Conservation (phyloP, 2,329 filamentous ascomycete genomes). For the Exophiala phaeomuriformis region DNA sequence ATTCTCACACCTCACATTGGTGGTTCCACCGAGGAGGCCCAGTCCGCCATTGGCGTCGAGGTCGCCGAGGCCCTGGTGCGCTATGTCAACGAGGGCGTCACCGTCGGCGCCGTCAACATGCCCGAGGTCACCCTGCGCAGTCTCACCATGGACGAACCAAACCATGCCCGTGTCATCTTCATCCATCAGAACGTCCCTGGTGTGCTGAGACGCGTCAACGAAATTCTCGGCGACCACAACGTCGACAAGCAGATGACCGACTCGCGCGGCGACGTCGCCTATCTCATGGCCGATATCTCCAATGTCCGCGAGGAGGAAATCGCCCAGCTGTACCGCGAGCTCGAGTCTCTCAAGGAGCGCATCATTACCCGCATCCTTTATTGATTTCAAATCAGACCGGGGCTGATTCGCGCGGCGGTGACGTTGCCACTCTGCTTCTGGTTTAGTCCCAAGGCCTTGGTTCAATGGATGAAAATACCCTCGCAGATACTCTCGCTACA, state of each 20-base stretch:
- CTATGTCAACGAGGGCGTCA: slow-evolving; percentile 93
- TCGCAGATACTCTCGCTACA: no score
- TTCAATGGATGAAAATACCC: no score
- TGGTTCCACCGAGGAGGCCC: slow-evolving; percentile 94
- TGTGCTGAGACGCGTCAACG: slow-evolving; percentile 91
- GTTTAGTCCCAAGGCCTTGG: no score
- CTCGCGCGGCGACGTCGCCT: slow-evolving; percentile 86
- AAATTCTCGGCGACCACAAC: slow-evolving; percentile 89
- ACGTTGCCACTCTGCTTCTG: neutral
- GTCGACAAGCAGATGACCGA: slow-evolving; percentile 99
- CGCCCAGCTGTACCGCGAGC: slow-evolving; percentile 72
- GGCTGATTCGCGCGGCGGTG: neutral
- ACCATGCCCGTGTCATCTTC: slow-evolving; percentile 89
- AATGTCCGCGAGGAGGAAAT: slow-evolving; percentile 73
- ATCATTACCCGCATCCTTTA: slow-evolving; percentile 26
- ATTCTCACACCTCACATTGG: slow-evolving; percentile 96
- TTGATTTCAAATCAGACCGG: neutral
- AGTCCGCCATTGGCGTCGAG: slow-evolving; percentile 91
- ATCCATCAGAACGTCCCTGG: slow-evolving; percentile 96
- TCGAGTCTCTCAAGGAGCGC: slow-evolving; percentile 58
- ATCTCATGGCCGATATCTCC: slow-evolving; percentile 96
- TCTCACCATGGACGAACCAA: slow-evolving; percentile 80
- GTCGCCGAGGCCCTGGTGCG: slow-evolving; percentile 79
- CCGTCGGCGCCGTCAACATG: slow-evolving; percentile 87
- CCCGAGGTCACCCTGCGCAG: slow-evolving; percentile 88